phyloP scores from a whole-genome alignment of 2,329 filamentous ascomycete species.

The Trichoderma koningiopsis region DNA sequence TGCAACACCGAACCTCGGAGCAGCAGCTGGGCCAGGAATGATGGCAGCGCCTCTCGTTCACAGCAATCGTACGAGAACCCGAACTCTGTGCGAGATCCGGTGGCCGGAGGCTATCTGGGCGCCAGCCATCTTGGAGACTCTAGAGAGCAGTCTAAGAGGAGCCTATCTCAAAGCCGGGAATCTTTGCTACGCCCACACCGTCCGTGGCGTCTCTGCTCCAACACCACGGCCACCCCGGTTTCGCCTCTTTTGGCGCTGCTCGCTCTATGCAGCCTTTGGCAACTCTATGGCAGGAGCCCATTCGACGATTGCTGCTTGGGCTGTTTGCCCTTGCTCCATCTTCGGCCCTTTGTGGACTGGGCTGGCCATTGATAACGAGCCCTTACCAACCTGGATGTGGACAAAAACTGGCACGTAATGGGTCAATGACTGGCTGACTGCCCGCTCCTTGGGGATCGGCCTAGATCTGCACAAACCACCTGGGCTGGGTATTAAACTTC shows the following conservation, averaged over 20 bases:
- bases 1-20: slow-evolving; percentile 13
- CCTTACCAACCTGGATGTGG: neutral
- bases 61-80: neutral
- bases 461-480: slow-evolving; percentile 18
- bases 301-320: neutral
- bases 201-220: slow-evolving; percentile 16
- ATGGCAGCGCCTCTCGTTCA: neutral
- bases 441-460: slow-evolving; percentile 1
- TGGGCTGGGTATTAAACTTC: slow-evolving; percentile 31
- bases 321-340: slow-evolving; percentile 10
- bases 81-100: slow-evolving; percentile 1
- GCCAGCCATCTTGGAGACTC: neutral
- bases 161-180: neutral
- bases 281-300: slow-evolving; percentile 15
- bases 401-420: slow-evolving; percentile 14
- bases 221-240: slow-evolving; percentile 20
- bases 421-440: neutral
- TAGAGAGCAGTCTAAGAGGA: neutral
- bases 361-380: slow-evolving; percentile 12
- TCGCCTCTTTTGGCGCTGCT: slow-evolving; percentile 6
- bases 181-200: slow-evolving; percentile 13
- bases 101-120: slow-evolving; percentile 1
- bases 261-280: neutral
- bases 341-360: slow-evolving; percentile 20
- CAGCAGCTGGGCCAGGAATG: neutral